phyloP scores from a whole-genome alignment of 306 rosid species.

The Ormosia semicastrata region DNA sequence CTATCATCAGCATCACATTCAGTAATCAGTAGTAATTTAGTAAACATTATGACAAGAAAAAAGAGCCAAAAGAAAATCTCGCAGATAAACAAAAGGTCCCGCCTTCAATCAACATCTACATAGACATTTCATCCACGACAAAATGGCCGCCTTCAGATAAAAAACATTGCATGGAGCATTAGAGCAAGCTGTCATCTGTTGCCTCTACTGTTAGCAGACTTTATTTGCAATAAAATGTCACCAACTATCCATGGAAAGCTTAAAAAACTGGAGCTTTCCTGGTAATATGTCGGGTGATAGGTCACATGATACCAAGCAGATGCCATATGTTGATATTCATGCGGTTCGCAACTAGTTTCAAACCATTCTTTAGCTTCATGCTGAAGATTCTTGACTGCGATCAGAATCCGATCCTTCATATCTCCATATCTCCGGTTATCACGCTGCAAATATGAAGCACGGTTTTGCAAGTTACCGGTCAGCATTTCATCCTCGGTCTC shows the following conservation, averaged over 20 bases:
- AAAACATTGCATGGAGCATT: not conserved
- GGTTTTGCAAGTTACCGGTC: constrained; percentile 64
- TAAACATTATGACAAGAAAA: too few relatives aligned
- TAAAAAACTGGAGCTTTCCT: constrained; percentile 41
- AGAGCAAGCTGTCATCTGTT: not conserved
- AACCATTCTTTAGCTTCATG: constrained; percentile 74
- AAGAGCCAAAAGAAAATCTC: not conserved
- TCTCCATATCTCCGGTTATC: constrained; percentile 78
- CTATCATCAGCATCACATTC: too few relatives aligned
- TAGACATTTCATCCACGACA: not conserved
- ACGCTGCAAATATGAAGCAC: constrained; percentile 76
- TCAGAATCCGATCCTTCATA: constrained; percentile 74
- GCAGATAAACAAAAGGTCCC: not conserved
- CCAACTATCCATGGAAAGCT: constrained; percentile 93
- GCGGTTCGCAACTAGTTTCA: constrained; percentile 49
- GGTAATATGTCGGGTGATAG: constrained; percentile 52
- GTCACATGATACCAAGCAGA: constrained; percentile 93
- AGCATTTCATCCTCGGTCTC: constrained; percentile 75
- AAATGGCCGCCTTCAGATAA: not conserved
- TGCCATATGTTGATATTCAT: constrained; percentile 53
- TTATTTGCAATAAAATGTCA: constrained; percentile 60
- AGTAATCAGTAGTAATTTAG: too few relatives aligned
- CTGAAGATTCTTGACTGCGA: constrained; percentile 57
- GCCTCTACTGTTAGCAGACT: constrained; percentile 39
- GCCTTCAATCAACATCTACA: not conserved